phyloP scores from a whole-genome alignment of 305 asterid genomes.

The Fraxinus nigra region DNA sequence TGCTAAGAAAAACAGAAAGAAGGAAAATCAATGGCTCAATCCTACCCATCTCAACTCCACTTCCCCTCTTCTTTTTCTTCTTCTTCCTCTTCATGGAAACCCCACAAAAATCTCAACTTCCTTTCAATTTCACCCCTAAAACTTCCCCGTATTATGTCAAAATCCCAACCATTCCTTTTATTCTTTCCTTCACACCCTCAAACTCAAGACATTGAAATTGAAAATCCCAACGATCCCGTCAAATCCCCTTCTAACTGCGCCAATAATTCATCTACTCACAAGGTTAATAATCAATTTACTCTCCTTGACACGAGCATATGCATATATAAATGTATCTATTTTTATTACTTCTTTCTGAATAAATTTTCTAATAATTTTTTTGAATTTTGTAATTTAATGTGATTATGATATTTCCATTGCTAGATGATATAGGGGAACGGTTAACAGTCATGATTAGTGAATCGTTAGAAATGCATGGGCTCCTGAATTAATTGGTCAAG shows the following conservation, averaged over 20 bases:
- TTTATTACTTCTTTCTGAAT: neutral
- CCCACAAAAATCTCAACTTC: too few species aligned
- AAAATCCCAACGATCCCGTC: conserved; percentile 60
- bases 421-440: neutral
- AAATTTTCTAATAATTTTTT: neutral
- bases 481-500: conserved; percentile 6
- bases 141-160: too few species aligned
- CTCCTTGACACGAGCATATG: neutral
- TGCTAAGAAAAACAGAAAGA: too few species aligned
- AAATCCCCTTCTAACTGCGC: conserved; percentile 81
- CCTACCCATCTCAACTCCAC: too few species aligned
- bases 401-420: conserved; percentile 5
- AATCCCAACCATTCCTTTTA: too few species aligned
- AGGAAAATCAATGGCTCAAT: too few species aligned
- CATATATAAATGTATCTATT: neutral
- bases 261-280: conserved; percentile 78
- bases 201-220: conserved; percentile 54
- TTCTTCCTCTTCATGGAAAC: too few species aligned
- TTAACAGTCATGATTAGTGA: neutral
- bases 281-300: conserved; percentile 37
- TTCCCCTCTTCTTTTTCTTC: too few species aligned
- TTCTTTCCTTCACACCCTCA: neutral
- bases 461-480: neutral
- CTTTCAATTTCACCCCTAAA: too few species aligned
- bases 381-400: neutral